Evolutionary conservation across 2,329 filamentous ascomycete genomes (phyloP), one percentile per base, ranked within the genome.

Genomic region (Calycina marina): DNA sequence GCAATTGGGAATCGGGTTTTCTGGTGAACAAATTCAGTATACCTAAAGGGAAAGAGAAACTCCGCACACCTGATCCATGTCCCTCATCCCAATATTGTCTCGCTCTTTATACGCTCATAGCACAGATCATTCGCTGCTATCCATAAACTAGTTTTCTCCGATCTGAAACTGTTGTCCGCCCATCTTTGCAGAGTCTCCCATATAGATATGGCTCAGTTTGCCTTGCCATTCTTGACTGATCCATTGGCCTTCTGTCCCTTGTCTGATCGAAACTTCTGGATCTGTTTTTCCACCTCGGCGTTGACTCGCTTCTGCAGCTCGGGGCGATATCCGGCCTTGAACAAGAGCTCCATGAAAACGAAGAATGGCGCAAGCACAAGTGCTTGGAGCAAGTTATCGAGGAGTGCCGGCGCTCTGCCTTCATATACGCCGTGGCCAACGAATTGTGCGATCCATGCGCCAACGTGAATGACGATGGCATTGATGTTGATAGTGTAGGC

Each of bases 311-410:
- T 67, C 60, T 88, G 84, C 45, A 98, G 63, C 55, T 93, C 85
- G 2, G 77, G 81, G 38, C 90, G 72, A 58, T 96, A 98, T 30
- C 90, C 90, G 31, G 92, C 70, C 49, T 67, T 74, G 63, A 98
- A 98, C 15, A 98, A 66, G 14, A 92, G 60, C 61, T 96, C 86
- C 47, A 98, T 78, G 82, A 90, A 98, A 37, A 96, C 88, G 48
- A 96, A 98, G 50, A 98, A 78, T 6, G 90, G 90, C 0, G 90
- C 90, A 14, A 96, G 66, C 50, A 96, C 88, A 42, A 96, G 57
- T 16, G 90, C 86, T 58, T 96, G 90, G 29, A 92, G 66, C 25
- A 96, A 59, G 50, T 94, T 96, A 58, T 96, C 86, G 29, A 96
- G 61, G 41, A 96, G 60, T 4, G 86, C 88, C 5, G 88, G 90